Evolutionary conservation across 768 basidiomycete genomes (phyloP).

Genomic region (Amylocystis lapponica): DNA sequence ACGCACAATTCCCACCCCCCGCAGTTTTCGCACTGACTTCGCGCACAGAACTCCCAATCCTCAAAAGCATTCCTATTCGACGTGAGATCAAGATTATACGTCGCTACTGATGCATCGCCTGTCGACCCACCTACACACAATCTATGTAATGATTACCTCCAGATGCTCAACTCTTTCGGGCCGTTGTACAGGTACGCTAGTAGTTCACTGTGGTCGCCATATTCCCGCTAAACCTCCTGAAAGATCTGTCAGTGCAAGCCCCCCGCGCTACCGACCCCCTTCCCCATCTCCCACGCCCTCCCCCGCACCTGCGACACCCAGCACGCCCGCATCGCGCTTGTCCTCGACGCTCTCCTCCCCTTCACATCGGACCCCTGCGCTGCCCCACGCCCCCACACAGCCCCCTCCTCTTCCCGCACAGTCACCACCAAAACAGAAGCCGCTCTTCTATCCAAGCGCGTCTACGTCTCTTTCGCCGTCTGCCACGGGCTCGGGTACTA

Average conservation of each 20-base stretch:
- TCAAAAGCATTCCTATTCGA: constrained; percentile 95
- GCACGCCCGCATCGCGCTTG: not conserved
- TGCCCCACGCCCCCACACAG: constrained; percentile 7
- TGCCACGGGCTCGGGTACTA: constrained; percentile 50
- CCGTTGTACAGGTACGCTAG: constrained; percentile 70
- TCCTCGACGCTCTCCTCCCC: not conserved
- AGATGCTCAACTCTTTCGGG: constrained; percentile 81
- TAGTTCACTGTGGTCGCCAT: no score
- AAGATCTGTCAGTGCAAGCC: constrained; percentile 11
- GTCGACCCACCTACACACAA: constrained; percentile 86
- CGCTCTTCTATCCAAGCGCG: constrained; percentile 64
- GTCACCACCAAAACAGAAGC: constrained; percentile 22
- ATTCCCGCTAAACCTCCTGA: no score
- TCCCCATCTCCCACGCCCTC: constrained; percentile 3
- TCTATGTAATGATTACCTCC: constrained; percentile 86
- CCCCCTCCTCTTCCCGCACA: constrained; percentile 13
- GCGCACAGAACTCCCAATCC: constrained; percentile 75
- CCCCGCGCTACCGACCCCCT: constrained; percentile 1
- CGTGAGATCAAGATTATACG: constrained; percentile 72
- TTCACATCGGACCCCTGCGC: not conserved
- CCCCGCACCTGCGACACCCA: constrained; percentile 4
- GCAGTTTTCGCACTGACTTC: not conserved
- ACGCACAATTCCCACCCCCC: no score
- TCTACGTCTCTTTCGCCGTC: constrained; percentile 57
- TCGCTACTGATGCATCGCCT: constrained; percentile 92